These are phyloP conservation scores for Sporisorium reilianum DNA, from an alignment of 1,284 basidiomycete genomes.

Conservation along the genomic window DNA sequence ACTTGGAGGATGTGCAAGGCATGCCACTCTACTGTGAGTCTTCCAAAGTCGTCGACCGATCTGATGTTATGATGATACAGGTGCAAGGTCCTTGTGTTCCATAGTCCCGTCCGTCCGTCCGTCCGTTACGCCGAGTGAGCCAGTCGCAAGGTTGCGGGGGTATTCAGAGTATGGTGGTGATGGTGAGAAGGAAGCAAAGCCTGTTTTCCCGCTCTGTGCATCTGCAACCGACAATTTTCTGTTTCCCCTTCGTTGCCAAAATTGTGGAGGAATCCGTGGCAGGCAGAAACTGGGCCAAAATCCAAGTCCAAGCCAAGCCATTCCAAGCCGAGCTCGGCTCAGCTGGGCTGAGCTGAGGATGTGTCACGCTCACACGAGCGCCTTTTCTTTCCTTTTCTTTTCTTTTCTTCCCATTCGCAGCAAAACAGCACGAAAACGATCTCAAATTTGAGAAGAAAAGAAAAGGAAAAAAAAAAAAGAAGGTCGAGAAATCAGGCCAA, in stretches of 20 bases:
- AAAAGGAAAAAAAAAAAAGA: background rate
- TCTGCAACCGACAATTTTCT: slow-evolving; percentile 3
- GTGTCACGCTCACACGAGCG: slow-evolving; percentile 14
- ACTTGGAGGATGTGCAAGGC: background rate
- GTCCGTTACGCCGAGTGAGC: too few species aligned
- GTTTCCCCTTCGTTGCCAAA: background rate
- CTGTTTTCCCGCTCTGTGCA: background rate
- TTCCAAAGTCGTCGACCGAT: background rate
- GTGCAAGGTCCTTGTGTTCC: background rate
- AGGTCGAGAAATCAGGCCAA: too few species aligned
- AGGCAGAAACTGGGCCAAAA: slow-evolving; percentile 10
- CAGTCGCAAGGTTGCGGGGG: background rate
- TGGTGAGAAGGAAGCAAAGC: background rate
- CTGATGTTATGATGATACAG: background rate
- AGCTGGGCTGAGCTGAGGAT: background rate
- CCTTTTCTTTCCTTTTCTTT: background rate
- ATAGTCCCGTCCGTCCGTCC: background rate
- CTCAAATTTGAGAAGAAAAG: background rate
- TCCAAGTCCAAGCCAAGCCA: too few species aligned
- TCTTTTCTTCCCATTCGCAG: background rate
- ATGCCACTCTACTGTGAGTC: background rate
- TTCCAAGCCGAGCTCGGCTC: too few species aligned
- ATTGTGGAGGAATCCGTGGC: slow-evolving; percentile 4
- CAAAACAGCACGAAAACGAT: too few species aligned
- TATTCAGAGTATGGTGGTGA: background rate